phyloP scores from a whole-genome alignment of 352 stramenopile species.

The Thalassiosira hispida region DNA sequence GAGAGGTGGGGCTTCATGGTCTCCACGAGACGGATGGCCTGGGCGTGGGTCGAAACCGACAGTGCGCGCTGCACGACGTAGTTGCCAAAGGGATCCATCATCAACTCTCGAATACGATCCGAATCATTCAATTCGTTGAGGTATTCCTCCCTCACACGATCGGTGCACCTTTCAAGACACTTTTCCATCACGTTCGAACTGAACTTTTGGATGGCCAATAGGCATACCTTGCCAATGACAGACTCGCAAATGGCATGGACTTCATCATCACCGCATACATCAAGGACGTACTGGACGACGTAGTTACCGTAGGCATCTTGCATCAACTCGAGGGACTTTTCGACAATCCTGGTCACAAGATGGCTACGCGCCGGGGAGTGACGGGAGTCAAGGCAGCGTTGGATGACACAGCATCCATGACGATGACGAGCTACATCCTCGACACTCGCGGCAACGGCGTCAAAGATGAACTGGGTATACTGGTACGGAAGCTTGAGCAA shows the following conservation, averaged over 20 bases:
- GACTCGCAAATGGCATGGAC: slow-evolving; percentile 84
- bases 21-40: slow-evolving; percentile 93
- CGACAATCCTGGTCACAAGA: slow-evolving; percentile 93
- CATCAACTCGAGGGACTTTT: slow-evolving; percentile 90
- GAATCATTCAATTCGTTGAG: slow-evolving; percentile 86
- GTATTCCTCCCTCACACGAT: slow-evolving; percentile 85
- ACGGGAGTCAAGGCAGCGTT: slow-evolving; percentile 93
- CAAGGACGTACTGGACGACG: slow-evolving; percentile 98
- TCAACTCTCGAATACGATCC: slow-evolving; percentile 90
- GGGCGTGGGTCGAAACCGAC: slow-evolving; percentile 92
- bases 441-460: slow-evolving; percentile 94
- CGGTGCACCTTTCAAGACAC: slow-evolving; percentile 93
- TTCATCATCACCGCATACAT: slow-evolving; percentile 88
- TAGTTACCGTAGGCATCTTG: slow-evolving; percentile 99
- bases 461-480: slow-evolving; percentile 97
- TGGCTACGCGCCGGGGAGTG: slow-evolving; percentile 90
- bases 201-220: slow-evolving; percentile 98
- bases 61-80: slow-evolving; percentile 98
- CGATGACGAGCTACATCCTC: slow-evolving; percentile 95
- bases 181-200: slow-evolving; percentile 99
- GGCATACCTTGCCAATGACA: slow-evolving; percentile 90
- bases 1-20: slow-evolving; percentile 95
- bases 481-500: slow-evolving; percentile 93
- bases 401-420: slow-evolving; percentile 96
- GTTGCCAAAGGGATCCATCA: slow-evolving; percentile 98